Evolutionary conservation across 805 yeast species (phyloP), one percentile per base, ranked within the genome.

Genomic region (Komagataella ulmi): DNA sequence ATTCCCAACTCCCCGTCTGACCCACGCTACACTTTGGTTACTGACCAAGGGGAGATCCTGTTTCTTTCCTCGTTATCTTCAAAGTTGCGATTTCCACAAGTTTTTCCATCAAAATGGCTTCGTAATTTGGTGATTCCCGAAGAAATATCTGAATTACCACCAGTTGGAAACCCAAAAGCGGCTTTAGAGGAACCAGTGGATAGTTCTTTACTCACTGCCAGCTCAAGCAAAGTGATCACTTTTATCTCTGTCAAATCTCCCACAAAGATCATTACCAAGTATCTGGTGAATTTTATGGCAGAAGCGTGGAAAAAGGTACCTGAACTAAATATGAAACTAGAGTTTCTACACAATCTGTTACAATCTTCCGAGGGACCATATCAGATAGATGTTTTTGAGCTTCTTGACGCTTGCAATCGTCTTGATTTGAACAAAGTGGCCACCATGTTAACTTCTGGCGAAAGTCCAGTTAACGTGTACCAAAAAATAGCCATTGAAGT

Each of bases 1-100:
- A 63, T 77, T 23, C 90, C 90, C 0, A 56, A 60, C 4, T 61
- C 67, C 4, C 60, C 75, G 2, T 67, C 68, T 17, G 82, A 80
- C 48, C 76, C 79, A 23, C 65, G 81, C 36, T 83, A 77, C 57
- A 76, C 86, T 0, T 72, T 81, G 54, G 67, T 80, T 49, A 74
- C 76, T 51, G 70, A 72, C 30, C 74, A 74, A 52, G 93, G 93
- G 7, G 78, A 74, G 47, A 63, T 85, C 14, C 57, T 67, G 2
- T 82, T 75, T 64, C 40, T 30, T 30, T 30, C 40, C 8, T 70
- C 71, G 1, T 67, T 75, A 10, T 74, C 72, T 52, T 61, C 68
- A 17, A 62, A 65, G 14, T 58, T 77, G 30, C 67, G 88, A 48
- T 67, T 85, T 8, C 89, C 90, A 1, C 58, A 63, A 5, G 71